Conservation (phyloP, 345 rosid genomes). For the Citrus maxima region DNA sequence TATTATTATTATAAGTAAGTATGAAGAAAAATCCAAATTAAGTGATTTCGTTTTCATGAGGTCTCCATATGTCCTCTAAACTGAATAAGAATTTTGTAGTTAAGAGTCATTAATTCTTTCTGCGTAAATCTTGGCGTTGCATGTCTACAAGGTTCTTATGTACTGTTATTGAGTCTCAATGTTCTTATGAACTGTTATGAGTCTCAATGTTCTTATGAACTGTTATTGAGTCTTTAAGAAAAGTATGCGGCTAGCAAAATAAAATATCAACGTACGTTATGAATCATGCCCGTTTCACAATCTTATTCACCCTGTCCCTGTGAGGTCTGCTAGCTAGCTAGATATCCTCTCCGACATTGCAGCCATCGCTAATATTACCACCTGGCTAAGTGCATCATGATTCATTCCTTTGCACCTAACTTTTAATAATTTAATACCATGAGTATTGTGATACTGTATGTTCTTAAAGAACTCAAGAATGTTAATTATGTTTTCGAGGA, state of each 20-base stretch:
- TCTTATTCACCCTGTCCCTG: neutral
- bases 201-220: neutral
- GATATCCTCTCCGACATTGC: neutral
- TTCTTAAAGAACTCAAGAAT: neutral
- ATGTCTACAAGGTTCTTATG: neutral
- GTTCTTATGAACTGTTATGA: neutral
- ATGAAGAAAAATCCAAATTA: constrained; percentile 38
- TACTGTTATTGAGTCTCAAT: too few species aligned
- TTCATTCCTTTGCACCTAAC: too few species aligned
- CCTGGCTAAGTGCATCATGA: too few species aligned
- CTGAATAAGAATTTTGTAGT: constrained; percentile 41
- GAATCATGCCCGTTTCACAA: neutral
- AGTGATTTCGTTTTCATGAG: constrained; percentile 53
- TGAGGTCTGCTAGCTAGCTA: too few species aligned
- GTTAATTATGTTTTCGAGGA: neutral
- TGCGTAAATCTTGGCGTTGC: neutral
- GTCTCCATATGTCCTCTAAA: constrained; percentile 41
- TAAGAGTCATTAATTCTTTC: constrained; percentile 31
- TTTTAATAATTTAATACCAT: neutral
- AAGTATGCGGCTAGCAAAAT: neutral
- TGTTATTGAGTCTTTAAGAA: neutral
- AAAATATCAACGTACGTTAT: neutral
- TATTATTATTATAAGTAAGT: constrained; percentile 27
- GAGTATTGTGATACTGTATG: neutral
- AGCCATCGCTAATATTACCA: neutral